Percentiles rank a stretch among this genome's conserved stretches.
Evolutionary conservation across 2,329 filamentous ascomycete species (phyloP).

Genomic region (Talaromyces sp.): DNA sequence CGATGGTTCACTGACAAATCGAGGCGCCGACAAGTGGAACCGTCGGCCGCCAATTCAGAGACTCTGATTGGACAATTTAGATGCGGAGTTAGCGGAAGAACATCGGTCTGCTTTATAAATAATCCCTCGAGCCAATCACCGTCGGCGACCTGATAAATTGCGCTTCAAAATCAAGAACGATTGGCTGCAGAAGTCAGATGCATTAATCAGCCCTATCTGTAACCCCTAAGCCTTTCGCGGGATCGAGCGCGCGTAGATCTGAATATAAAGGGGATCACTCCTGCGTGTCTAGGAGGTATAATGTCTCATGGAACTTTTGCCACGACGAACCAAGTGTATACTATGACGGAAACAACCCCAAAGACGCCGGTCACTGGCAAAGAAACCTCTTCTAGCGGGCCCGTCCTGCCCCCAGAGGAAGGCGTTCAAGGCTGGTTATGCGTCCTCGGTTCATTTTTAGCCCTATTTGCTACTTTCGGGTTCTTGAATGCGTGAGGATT

Average conservation of each 20-base stretch:
- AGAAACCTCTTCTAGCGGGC: background rate
- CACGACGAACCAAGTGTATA: background rate
- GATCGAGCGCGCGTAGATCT: background rate
- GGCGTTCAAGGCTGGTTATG: slow-evolving; percentile 33
- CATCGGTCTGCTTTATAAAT: background rate
- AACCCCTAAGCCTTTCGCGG: background rate
- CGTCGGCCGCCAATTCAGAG: background rate
- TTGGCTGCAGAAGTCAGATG: background rate
- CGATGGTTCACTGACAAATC: background rate
- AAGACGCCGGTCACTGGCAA: background rate
- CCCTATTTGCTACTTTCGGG: slow-evolving; percentile 32
- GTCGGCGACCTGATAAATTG: background rate
- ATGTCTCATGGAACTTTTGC: too few species aligned
- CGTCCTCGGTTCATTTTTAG: slow-evolving; percentile 30
- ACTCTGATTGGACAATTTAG: background rate
- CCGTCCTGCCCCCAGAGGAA: slow-evolving; percentile 39
- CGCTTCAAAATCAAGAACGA: background rate
- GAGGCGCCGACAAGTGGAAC: slow-evolving; percentile 7
- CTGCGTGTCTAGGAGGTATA: background rate
- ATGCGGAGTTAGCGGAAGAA: background rate
- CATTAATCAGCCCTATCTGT: background rate
- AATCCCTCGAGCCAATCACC: background rate
- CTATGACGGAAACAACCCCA: background rate
- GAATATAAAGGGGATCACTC: background rate
- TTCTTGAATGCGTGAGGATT: slow-evolving; percentile 20